Conservation (phyloP, 2,329 filamentous ascomycete species). For the Fusarium denticulatum region DNA sequence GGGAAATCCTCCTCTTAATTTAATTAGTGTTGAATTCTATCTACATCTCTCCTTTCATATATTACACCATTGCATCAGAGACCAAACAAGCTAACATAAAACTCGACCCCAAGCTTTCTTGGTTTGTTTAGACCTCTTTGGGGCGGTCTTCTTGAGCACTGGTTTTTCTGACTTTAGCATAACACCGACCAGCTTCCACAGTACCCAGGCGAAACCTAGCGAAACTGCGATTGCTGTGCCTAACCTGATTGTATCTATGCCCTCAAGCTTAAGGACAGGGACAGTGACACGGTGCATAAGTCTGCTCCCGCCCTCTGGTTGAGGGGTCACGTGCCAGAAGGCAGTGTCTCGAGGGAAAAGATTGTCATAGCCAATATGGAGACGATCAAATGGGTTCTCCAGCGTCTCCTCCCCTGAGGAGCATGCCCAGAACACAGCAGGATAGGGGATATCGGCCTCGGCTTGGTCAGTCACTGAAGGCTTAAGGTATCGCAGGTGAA, state of each 20-base stretch:
- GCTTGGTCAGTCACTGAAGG: constrained; percentile 67
- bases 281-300: constrained; percentile 68
- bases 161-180: constrained; percentile 12
- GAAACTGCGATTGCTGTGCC: constrained; percentile 69
- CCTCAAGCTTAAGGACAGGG: constrained; percentile 70
- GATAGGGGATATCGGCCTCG: constrained; percentile 75
- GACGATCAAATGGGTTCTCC: constrained; percentile 84
- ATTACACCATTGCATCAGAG: background rate
- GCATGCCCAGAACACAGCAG: constrained; percentile 92
- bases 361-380: constrained; percentile 85
- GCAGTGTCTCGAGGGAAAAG: constrained; percentile 80
- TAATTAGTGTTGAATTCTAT: background rate
- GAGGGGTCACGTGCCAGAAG: constrained; percentile 81
- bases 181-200: constrained; percentile 63
- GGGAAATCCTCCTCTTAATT: background rate
- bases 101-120: background rate
- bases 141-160: background rate
- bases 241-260: constrained; percentile 57
- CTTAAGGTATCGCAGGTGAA: constrained; percentile 85
- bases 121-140: constrained; percentile 41
- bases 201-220: constrained; percentile 75
- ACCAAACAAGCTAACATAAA: background rate
- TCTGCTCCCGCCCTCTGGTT: constrained; percentile 46
- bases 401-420: constrained; percentile 73
- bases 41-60: background rate